phyloP scores from a whole-genome alignment of 208 protist species.

The Wallacemonas sp. region DNA sequence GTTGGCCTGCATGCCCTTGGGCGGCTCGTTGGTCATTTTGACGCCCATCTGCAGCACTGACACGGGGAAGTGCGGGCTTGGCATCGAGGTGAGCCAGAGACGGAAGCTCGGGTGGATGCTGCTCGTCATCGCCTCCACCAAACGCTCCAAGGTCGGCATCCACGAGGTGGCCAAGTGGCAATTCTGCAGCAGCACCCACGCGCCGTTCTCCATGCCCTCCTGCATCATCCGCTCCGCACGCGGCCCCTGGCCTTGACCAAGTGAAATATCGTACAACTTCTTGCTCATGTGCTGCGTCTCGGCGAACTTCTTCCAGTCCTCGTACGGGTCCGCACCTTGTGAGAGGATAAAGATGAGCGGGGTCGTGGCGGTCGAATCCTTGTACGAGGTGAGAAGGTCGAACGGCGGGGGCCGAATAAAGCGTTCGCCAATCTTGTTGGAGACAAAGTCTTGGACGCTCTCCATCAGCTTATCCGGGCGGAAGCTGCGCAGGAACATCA shows the following conservation, averaged over 20 bases:
- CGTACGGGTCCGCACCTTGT: slow-evolving; percentile 97
- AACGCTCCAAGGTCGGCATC: slow-evolving; percentile 97
- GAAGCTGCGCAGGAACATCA: slow-evolving; percentile 96
- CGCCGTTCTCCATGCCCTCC: slow-evolving; percentile 93
- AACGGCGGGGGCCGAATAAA: slow-evolving; percentile 97
- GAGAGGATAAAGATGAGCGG: slow-evolving; percentile 99
- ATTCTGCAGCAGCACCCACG: slow-evolving; percentile 98
- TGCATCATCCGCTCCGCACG: slow-evolving; percentile 94
- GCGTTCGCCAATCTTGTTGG: slow-evolving; percentile 84
- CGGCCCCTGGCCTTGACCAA: slow-evolving; percentile 98
- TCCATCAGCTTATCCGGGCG: slow-evolving; percentile 97
- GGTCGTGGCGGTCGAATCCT: slow-evolving; percentile 88
- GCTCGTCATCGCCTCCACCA: slow-evolving; percentile 91
- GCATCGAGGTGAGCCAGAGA: slow-evolving; percentile 99
- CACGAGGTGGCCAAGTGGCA: slow-evolving; percentile 98
- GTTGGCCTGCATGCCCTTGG: slow-evolving; percentile 97
- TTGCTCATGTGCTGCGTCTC: slow-evolving; percentile 95
- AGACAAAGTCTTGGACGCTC: slow-evolving; percentile 95
- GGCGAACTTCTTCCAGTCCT: slow-evolving; percentile 96
- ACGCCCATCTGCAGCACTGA: slow-evolving; percentile 98
- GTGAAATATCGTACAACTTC: slow-evolving; percentile 95
- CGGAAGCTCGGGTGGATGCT: slow-evolving; percentile 96
- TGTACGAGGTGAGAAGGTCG: slow-evolving; percentile 95
- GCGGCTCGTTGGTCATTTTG: slow-evolving; percentile 99
- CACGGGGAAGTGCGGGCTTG: slow-evolving; percentile 96